Base-by-base conservation (phyloP, 148 eudicot genomes). In the Fagopyrum tataricum region DNA sequence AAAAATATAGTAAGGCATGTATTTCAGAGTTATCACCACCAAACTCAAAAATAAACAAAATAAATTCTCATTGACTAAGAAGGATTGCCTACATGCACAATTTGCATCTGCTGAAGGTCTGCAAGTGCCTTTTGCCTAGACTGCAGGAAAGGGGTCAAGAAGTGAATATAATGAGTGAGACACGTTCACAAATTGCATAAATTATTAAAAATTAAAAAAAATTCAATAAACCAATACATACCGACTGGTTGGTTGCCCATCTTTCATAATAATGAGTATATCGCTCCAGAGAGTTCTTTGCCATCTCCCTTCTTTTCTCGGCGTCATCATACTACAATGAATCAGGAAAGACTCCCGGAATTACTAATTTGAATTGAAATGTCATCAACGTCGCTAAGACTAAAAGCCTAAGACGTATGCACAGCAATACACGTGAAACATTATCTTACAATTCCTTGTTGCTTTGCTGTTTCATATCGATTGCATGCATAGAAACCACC, bases 401-500 rank as follows among this genome's bases (percentile, higher is more conserved):
- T n/a, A n/a, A n/a, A n/a, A n/a, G n/a, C n/a, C n/a, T n/a, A n/a
- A n/a, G n/a, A n/a, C n/a, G n/a, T n/a, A n/a, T n/a, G n/a, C n/a
- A n/a, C n/a, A n/a, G n/a, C n/a, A n/a, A n/a, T n/a, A n/a, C n/a
- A n/a, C n/a, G n/a, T n/a, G n/a, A n/a, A n/a, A n/a, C n/a, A n/a
- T n/a, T n/a, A n/a, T n/a, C n/a, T n/a, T 83, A 91, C 97, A 81
- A 79, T 88, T 76, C 97, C 97, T 72, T 92, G 92, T 73, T 90
- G 95, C 81, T 88, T 92, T 67, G 91, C 97, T 46, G 89, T 81
- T 84, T 92, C 97, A 80, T 92, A 92, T 48, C 97, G 89, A 74
- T 92, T 92, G 78, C 97, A 92, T 17, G 97, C 95, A 85, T 92
- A 92, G 78, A 89, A 92, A 58, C 97, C 97, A 73, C 95, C 97